Base-by-base conservation (phyloP, 805 yeast genomes). In the Ogataea wickerhamii region DNA sequence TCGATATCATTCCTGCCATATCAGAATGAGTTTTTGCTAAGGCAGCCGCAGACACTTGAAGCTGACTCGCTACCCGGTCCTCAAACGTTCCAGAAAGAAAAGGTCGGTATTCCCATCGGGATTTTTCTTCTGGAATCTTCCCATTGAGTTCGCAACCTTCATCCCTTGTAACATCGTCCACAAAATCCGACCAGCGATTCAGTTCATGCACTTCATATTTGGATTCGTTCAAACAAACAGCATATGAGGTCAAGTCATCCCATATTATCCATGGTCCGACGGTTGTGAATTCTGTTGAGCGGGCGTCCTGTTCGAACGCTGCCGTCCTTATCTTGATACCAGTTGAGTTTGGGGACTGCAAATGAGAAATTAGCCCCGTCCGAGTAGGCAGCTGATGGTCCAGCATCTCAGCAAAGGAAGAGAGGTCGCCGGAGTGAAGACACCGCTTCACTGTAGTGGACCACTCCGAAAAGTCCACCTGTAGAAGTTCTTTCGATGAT, bases 401-500 rank as follows among this genome's bases (percentile, higher is more conserved):
- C 18, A 49, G 18, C 13, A 52, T 14, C 17, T 45, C 29, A 7
- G 28, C 21, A 24, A 58, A 53, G 4, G 33, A 40, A 1, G 36
- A 34, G 7, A 52, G 34, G 32, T 52, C 48, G 13, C 49, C 55
- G 5, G 46, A 36, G 12, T 24, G 27, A 6, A 58, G 34, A 4
- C 53, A 41, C 2, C 28, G 20, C 7, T 36, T 28, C 14, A 61
- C 36, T 2, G 38, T 22, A 5, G 35, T 17, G 34, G 51, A 47
- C 67, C 66, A 62, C 18, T 37, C 22, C 1, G 55, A 41, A 28
- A 52, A 57, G 42, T 61, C 64, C 14, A 60, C 32, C 21, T 46
- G 52, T 5, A 61, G 27, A 6, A 61, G 18, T 18, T 51, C 44
- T 3, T 48, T 46, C 12, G 36, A 34, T 7, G 56, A 44, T 2